Evolutionary conservation across 2,329 filamentous ascomycete genomes (phyloP).

Genomic region (Neofusicoccum laricinum): DNA sequence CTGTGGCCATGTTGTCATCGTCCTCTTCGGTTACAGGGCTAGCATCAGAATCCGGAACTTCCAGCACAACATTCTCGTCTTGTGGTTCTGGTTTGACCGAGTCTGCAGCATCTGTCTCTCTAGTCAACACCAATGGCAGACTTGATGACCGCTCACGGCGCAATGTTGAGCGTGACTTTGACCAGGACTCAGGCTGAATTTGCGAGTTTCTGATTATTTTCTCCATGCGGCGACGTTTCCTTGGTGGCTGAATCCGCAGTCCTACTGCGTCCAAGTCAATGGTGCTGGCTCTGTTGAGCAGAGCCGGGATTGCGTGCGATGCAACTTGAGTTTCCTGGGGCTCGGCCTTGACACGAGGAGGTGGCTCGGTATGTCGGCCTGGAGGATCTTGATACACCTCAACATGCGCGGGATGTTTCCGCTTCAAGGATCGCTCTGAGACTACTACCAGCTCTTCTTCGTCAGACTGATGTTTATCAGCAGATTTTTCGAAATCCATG

Average conservation of each 20-base stretch:
- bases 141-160: conserved; percentile 31
- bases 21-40: not conserved
- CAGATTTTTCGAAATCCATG: not conserved
- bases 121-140: conserved; percentile 23
- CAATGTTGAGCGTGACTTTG: conserved; percentile 17
- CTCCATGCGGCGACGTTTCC: conserved; percentile 20
- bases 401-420: conserved; percentile 31
- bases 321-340: conserved; percentile 34
- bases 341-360: conserved; percentile 41
- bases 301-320: not conserved
- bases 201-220: conserved; percentile 13
- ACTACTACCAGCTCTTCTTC: conserved; percentile 45
- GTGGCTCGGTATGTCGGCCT: not conserved
- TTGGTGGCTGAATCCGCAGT: conserved; percentile 32
- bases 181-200: not conserved
- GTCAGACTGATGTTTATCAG: conserved; percentile 18
- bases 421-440: conserved; percentile 42
- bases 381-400: not conserved
- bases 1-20: not conserved
- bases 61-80: not conserved
- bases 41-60: conserved; percentile 1
- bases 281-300: conserved; percentile 24
- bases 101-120: conserved; percentile 9
- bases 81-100: not conserved
- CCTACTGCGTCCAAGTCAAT: conserved; percentile 44